phyloP scores from a whole-genome alignment of 805 yeast species.

The Lipomyces yamadae region DNA sequence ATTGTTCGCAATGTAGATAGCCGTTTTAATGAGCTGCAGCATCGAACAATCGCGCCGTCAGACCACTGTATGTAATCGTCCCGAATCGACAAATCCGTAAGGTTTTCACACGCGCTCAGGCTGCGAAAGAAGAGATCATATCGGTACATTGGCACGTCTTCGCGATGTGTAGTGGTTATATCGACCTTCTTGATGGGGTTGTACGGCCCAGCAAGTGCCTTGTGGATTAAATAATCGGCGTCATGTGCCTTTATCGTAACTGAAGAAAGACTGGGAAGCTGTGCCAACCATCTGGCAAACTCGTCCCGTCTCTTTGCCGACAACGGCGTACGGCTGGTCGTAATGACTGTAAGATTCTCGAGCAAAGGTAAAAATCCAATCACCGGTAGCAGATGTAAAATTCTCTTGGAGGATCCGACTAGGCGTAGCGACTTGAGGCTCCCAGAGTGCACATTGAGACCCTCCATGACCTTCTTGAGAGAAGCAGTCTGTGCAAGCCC shows the following conservation, averaged over 20 bases:
- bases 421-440: constrained; percentile 14
- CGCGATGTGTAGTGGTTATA: constrained; percentile 2
- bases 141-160: constrained; percentile 10
- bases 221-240: constrained; percentile 10
- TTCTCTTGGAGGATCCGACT: constrained; percentile 12
- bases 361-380: constrained; percentile 17
- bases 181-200: constrained; percentile 9
- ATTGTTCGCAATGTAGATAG: constrained; percentile 7
- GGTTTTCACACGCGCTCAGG: constrained; percentile 12
- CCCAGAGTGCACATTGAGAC: constrained; percentile 10
- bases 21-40: constrained; percentile 8
- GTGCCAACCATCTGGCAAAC: constrained; percentile 14
- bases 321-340: constrained; percentile 12
- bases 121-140: constrained; percentile 18
- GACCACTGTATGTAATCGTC: constrained; percentile 9
- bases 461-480: constrained; percentile 16
- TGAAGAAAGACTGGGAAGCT: constrained; percentile 6
- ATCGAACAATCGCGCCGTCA: not conserved
- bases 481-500: constrained; percentile 14
- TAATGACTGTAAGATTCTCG: constrained; percentile 4
- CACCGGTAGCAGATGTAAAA: constrained; percentile 6
- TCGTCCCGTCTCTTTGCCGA: not conserved
- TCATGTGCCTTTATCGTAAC: constrained; percentile 11
- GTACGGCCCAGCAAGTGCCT: constrained; percentile 1
- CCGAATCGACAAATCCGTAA: constrained; percentile 1